Evolutionary conservation across 257 asterid genomes (phyloP).

Genomic region (Capsicum rhomboideum): DNA sequence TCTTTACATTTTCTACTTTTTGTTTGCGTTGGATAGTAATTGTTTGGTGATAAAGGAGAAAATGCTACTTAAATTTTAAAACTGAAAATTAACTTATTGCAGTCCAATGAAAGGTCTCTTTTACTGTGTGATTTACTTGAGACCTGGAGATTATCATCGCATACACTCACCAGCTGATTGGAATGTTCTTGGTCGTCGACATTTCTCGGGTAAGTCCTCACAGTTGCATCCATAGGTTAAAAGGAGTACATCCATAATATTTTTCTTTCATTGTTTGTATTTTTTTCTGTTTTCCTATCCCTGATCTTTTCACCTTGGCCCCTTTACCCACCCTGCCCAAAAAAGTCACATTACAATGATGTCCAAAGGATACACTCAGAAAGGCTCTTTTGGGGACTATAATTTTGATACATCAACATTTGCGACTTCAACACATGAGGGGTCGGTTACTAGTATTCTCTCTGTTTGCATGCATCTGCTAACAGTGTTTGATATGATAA

Average conservation of each 20-base stretch:
- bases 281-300: not conserved
- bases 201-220: conserved; percentile 60
- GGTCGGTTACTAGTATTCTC: not conserved
- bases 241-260: not conserved
- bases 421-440: not conserved
- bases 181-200: conserved; percentile 69
- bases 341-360: not conserved
- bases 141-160: conserved; percentile 95
- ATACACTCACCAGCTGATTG: conserved; percentile 96
- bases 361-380: not conserved
- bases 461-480: not conserved
- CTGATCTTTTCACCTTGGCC: not conserved
- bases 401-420: not conserved
- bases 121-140: conserved; percentile 94
- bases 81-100: conserved; percentile 16
- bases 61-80: not conserved
- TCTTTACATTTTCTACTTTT: not conserved
- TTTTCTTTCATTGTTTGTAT: not conserved
- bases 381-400: not conserved
- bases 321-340: not conserved
- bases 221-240: not conserved
- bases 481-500: not conserved
- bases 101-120: conserved; percentile 85
- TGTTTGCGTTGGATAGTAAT: not conserved
- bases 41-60: not conserved